A percentile compares a stretch with the other conserved stretches of the same genome.
Conservation (phyloP, 495 filamentous ascomycete species). For the Talaromyces thailandensis region DNA sequence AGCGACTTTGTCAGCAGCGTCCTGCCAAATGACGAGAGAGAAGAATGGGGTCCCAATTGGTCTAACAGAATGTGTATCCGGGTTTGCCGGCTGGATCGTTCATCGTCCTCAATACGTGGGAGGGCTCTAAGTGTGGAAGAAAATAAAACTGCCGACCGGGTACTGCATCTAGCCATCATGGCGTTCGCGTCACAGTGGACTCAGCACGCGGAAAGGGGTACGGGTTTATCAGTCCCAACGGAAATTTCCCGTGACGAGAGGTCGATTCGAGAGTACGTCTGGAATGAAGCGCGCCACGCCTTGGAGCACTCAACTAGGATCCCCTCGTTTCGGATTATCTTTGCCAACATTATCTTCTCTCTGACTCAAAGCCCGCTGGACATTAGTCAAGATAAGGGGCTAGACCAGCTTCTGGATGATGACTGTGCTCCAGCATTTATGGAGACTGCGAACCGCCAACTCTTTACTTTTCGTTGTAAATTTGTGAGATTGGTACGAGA, state of each 20-base stretch:
- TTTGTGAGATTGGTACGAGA: constrained; percentile 13
- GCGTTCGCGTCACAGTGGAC: constrained; percentile 41
- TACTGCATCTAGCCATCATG: constrained; percentile 32
- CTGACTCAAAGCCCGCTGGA: constrained; percentile 30
- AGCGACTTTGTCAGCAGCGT: constrained; percentile 9
- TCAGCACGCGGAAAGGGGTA: constrained; percentile 17
- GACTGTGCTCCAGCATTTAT: constrained; percentile 29
- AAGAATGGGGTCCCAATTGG: constrained; percentile 32
- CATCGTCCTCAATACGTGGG: constrained; percentile 18
- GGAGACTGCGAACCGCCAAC: constrained; percentile 27
- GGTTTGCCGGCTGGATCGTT: constrained; percentile 32
- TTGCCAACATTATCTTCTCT: constrained; percentile 38
- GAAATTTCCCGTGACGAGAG: constrained; percentile 17
- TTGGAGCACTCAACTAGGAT: constrained; percentile 24
- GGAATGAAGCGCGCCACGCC: constrained; percentile 33
- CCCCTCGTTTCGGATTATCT: constrained; percentile 35
- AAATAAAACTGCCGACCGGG: constrained; percentile 24
- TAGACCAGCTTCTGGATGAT: constrained; percentile 23
- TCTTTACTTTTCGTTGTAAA: constrained; percentile 22
- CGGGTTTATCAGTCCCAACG: background rate
- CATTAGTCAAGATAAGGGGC: constrained; percentile 7
- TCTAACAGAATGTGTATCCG: constrained; percentile 35
- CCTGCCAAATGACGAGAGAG: constrained; percentile 4
- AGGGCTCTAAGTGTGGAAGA: constrained; percentile 23
- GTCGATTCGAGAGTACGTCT: constrained; percentile 27